phyloP scores from a whole-genome alignment of 2,329 filamentous ascomycete species.

The Ceratocystis alfenasii region DNA sequence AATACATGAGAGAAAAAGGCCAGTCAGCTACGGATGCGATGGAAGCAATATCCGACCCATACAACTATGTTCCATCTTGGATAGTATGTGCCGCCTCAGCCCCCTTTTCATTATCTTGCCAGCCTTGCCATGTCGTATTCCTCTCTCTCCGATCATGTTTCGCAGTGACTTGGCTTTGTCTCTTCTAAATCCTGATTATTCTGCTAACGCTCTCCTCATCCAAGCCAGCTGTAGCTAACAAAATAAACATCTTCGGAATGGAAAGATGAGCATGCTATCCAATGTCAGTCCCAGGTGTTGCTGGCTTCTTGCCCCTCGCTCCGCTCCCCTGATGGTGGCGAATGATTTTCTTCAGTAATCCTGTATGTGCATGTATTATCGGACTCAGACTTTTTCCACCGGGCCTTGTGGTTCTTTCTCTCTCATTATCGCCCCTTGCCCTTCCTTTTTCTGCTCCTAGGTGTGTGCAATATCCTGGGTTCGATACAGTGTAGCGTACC shows the following conservation, averaged over 20 bases:
- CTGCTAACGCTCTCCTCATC: not conserved
- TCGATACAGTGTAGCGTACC: not conserved
- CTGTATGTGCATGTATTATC: no score
- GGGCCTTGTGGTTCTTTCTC: no score
- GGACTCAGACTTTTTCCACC: no score
- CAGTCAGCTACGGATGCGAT: not conserved
- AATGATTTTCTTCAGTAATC: no score
- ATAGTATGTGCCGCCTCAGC: constrained; percentile 10
- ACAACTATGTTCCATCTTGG: not conserved
- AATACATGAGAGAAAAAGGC: not conserved
- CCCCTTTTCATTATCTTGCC: not conserved
- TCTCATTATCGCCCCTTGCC: not conserved
- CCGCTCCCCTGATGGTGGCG: no score
- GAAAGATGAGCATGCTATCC: no score
- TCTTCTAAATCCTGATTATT: not conserved
- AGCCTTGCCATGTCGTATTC: not conserved
- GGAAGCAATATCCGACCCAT: not conserved
- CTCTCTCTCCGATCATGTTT: not conserved
- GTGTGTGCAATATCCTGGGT: not conserved
- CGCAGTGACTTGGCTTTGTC: not conserved
- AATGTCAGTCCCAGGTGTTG: no score
- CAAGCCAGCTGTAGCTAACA: no score
- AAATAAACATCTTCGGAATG: no score
- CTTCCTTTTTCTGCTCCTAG: no score
- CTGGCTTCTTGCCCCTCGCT: no score